These are phyloP conservation scores for Penicillium odoratum DNA, from an alignment of 495 filamentous ascomycete species.

Conservation along the genomic window DNA sequence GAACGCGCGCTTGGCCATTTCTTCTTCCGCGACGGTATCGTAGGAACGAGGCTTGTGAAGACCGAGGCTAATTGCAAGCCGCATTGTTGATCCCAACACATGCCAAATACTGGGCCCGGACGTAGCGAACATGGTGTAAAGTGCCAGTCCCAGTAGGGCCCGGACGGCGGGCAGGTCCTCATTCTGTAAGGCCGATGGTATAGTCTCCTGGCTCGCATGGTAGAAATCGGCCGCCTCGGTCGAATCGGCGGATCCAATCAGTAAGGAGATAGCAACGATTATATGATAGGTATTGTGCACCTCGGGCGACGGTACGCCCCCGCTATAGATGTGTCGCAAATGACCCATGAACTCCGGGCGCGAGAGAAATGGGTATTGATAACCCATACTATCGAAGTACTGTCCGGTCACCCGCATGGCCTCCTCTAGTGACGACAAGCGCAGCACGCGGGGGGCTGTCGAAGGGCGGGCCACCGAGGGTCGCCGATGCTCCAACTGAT, in stretches of 20 bases:
- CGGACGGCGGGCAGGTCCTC: conserved; percentile 46
- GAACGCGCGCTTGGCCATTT: conserved; percentile 52
- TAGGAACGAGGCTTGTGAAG: conserved; percentile 46
- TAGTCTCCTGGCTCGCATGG: conserved; percentile 40
- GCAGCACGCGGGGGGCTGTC: conserved; percentile 38
- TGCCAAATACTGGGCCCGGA: conserved; percentile 55
- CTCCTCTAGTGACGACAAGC: conserved; percentile 42
- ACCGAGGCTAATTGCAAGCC: conserved; percentile 50
- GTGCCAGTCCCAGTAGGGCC: conserved; percentile 47
- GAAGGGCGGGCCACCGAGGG: conserved; percentile 40
- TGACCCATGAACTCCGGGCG: conserved; percentile 38
- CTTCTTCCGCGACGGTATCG: conserved; percentile 38
- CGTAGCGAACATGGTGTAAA: conserved; percentile 53
- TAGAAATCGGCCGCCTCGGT: conserved; percentile 43
- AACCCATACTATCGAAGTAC: conserved; percentile 48
- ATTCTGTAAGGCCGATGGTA: conserved; percentile 42
- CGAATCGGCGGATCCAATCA: conserved; percentile 39
- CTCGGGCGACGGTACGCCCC: conserved; percentile 37
- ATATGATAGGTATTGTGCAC: conserved; percentile 44
- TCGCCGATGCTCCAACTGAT: conserved; percentile 45
- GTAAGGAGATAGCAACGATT: conserved; percentile 40
- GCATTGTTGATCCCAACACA: conserved; percentile 48
- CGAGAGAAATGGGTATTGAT: conserved; percentile 46
- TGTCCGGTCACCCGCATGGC: conserved; percentile 36
- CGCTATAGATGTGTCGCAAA: conserved; percentile 42